phyloP scores from a whole-genome alignment of 1,284 basidiomycete genomes.

The Irpex lacteus region DNA sequence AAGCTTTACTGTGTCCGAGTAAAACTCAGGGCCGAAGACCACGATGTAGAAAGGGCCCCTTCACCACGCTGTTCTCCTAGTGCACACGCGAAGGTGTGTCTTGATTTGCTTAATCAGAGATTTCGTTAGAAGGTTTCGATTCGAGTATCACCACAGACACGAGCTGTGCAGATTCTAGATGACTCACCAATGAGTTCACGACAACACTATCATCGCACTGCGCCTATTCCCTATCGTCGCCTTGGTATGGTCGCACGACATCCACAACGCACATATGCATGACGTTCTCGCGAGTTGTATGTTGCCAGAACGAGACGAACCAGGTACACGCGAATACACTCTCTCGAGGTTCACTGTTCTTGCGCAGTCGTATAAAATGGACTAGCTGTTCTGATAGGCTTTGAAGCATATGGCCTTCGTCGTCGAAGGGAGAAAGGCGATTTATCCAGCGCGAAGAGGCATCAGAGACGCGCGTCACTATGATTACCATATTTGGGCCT shows the following conservation, averaged over 20 bases:
- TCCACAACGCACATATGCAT: neutral
- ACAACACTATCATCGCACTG: neutral
- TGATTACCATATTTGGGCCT: neutral
- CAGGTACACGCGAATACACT: neutral
- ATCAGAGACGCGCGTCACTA: neutral
- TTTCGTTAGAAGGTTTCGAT: neutral
- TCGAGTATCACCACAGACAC: neutral
- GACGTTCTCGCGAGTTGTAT: neutral
- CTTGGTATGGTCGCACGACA: constrained; percentile 1
- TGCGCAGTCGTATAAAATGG: neutral
- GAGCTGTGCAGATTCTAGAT: neutral
- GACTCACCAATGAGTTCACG: neutral
- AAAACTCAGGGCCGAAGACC: neutral
- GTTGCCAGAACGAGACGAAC: neutral
- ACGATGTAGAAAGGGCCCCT: neutral
- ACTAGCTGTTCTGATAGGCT: neutral
- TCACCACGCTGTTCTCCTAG: neutral
- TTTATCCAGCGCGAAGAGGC: neutral
- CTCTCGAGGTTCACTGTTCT: neutral
- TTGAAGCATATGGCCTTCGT: neutral
- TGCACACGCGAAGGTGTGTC: neutral
- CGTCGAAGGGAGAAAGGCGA: neutral
- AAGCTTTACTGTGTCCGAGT: neutral
- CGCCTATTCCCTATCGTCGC: neutral
- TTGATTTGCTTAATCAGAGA: neutral